Conservation (phyloP, 345 rosid species). For the Punica granatum region DNA sequence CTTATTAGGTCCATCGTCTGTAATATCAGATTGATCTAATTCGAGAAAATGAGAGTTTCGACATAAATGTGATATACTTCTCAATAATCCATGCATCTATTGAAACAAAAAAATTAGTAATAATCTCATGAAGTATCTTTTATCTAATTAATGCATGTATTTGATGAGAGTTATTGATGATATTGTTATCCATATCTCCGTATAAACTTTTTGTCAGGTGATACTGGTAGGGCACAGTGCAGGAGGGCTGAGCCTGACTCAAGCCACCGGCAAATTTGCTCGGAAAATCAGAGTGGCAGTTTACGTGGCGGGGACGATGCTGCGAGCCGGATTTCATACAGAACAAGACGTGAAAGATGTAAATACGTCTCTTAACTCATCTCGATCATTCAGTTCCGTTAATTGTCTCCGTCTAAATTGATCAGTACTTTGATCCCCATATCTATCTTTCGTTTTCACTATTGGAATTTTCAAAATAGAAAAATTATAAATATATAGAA, state of each 20-base stretch:
- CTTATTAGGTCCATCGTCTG: too few species aligned
- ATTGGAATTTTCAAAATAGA: not conserved
- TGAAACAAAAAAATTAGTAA: too few species aligned
- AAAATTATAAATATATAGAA: not conserved
- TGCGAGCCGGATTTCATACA: constrained; percentile 41
- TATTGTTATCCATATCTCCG: too few species aligned
- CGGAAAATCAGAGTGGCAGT: constrained; percentile 58
- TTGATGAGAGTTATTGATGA: too few species aligned
- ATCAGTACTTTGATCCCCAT: too few species aligned
- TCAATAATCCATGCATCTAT: too few species aligned
- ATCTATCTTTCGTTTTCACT: not conserved
- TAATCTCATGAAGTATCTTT: too few species aligned
- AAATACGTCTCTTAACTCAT: constrained; percentile 1
- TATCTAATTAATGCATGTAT: too few species aligned
- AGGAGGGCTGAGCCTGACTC: constrained; percentile 76
- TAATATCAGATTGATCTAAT: too few species aligned
- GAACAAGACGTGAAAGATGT: constrained; percentile 65
- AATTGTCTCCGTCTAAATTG: not conserved
- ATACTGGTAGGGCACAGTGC: constrained; percentile 91
- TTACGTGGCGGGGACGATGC: constrained; percentile 81
- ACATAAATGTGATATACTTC: too few species aligned
- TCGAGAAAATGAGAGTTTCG: too few species aligned
- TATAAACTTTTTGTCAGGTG: constrained; percentile 31
- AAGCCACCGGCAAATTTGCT: constrained; percentile 45
- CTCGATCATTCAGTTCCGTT: not conserved